Conservation (phyloP, 1,139 yeast genomes). For the Yamadazyma jaroonii region DNA sequence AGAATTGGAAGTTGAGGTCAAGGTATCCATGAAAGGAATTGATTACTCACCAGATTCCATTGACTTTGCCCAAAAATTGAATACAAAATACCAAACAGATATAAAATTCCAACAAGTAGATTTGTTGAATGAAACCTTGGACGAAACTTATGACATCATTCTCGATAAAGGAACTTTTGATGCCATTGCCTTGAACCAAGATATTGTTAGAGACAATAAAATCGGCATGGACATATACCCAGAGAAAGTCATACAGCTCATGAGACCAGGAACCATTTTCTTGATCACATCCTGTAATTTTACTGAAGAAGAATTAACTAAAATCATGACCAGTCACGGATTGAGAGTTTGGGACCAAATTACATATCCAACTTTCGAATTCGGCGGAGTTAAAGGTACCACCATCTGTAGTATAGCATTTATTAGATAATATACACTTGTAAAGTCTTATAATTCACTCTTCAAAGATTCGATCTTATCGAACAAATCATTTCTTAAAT, state of each 20-base stretch:
- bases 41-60: constrained; percentile 85
- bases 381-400: constrained; percentile 86
- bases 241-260: constrained; percentile 50
- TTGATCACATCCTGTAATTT: constrained; percentile 94
- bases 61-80: constrained; percentile 63
- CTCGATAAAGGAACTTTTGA: constrained; percentile 95
- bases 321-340: constrained; percentile 45
- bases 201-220: constrained; percentile 37
- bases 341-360: constrained; percentile 61
- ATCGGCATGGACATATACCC: constrained; percentile 67
- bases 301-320: constrained; percentile 70
- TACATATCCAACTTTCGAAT: constrained; percentile 75
- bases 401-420: constrained; percentile 88
- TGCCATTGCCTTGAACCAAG: constrained; percentile 87
- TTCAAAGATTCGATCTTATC: constrained; percentile 47
- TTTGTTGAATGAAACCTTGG: constrained; percentile 32
- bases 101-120: constrained; percentile 49
- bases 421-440: constrained; percentile 25
- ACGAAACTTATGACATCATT: constrained; percentile 58
- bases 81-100: constrained; percentile 34
- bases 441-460: neutral
- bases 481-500: constrained; percentile 56
- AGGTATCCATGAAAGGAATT: constrained; percentile 55
- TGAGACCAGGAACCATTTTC: constrained; percentile 57
- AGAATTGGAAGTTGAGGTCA: constrained; percentile 36